These are phyloP conservation scores for Geotrichum klebahnii DNA, from an alignment of 1,139 yeast genomes.

Conservation along the genomic window DNA sequence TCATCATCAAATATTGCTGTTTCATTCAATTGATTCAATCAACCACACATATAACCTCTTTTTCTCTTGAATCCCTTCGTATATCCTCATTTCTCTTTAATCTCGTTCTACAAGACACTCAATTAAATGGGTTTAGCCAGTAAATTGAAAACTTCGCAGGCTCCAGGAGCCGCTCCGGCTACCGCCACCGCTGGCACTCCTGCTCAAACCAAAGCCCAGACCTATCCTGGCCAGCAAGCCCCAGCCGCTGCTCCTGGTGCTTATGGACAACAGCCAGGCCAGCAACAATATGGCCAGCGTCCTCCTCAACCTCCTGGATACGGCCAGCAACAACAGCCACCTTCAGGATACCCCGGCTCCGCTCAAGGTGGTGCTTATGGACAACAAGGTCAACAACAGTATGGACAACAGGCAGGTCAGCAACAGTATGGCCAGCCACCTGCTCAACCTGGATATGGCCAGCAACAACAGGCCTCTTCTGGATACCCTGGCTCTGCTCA, in stretches of 20 bases:
- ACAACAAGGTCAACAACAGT: constrained; percentile 5
- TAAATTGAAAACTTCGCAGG: constrained; percentile 22
- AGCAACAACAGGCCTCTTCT: constrained; percentile 18
- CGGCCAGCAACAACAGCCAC: constrained; percentile 5
- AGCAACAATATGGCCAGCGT: constrained; percentile 12
- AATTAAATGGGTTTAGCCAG: constrained; percentile 23
- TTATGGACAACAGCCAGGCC: constrained; percentile 14
- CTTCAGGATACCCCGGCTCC: constrained; percentile 3
- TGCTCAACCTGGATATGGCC: constrained; percentile 12
- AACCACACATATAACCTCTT: neutral
- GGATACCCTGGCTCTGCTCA: constrained; percentile 20
- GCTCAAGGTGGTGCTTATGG: constrained; percentile 8
- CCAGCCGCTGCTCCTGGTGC: constrained; percentile 19
- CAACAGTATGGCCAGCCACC: constrained; percentile 13
- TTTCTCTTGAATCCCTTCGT: neutral
- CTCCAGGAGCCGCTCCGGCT: constrained; percentile 15
- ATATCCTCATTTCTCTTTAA: neutral
- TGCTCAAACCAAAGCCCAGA: too few relatives aligned
- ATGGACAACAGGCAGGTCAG: constrained; percentile 13
- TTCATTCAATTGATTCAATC: neutral
- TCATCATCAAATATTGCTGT: too few relatives aligned
- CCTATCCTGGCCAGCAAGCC: constrained; percentile 17
- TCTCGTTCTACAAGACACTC: neutral
- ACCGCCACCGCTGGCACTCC: constrained; percentile 16
- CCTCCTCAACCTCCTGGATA: constrained; percentile 7